These are phyloP conservation scores for Postia placenta DNA, from an alignment of 768 basidiomycete genomes.

Conservation along the genomic window DNA sequence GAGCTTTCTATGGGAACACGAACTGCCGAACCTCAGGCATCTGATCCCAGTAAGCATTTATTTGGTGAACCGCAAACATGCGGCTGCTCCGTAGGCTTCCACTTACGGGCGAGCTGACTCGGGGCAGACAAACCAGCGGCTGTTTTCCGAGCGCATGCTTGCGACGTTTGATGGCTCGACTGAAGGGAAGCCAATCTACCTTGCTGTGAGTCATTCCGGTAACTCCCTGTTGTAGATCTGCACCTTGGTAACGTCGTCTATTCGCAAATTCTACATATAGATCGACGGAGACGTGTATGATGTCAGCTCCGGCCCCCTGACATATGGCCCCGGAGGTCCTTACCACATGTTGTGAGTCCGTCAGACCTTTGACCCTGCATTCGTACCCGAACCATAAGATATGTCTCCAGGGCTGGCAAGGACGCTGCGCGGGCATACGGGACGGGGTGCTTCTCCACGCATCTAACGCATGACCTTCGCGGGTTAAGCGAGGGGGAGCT, in stretches of 20 bases:
- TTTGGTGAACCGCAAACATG: neutral
- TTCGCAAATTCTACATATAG: conserved; percentile 40
- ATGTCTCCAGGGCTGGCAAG: conserved; percentile 54
- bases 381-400: conserved; percentile 11
- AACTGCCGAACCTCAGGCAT: conserved; percentile 16
- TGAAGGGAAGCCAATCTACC: conserved; percentile 63
- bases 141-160: conserved; percentile 73
- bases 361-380: neutral
- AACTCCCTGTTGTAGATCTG: conserved; percentile 3
- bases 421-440: conserved; percentile 92
- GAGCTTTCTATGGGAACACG: conserved; percentile 80
- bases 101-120: neutral
- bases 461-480: conserved; percentile 87
- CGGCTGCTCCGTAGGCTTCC: neutral
- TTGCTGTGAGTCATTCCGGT: conserved; percentile 54
- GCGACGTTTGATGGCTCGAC: conserved; percentile 67
- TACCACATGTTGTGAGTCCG: conserved; percentile 53
- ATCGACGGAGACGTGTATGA: conserved; percentile 93
- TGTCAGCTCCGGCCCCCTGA: conserved; percentile 67
- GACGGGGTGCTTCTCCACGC: conserved; percentile 89
- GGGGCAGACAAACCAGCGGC: conserved; percentile 47
- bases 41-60: conserved; percentile 17
- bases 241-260: conserved; percentile 8
- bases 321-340: conserved; percentile 86
- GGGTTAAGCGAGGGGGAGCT: conserved; percentile 71